These are phyloP conservation scores for Nowakowskiella sp. DNA, from an alignment of 192 early-diverging fungal species.

Conservation along the genomic window DNA sequence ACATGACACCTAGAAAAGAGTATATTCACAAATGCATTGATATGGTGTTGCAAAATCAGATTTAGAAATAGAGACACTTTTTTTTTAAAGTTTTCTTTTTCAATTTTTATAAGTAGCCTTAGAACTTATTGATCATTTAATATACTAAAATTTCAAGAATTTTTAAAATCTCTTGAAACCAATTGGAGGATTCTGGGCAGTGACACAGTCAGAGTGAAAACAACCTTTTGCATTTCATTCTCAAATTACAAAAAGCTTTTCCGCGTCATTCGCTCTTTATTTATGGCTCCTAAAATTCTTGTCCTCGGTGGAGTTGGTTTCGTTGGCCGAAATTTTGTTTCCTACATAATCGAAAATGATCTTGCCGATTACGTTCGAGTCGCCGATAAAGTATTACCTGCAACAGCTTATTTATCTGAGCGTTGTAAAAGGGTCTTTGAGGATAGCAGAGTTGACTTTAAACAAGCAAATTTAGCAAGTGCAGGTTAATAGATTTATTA, in stretches of 20 bases:
- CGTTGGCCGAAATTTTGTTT: constrained; percentile 71
- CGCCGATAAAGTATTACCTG: constrained; percentile 73
- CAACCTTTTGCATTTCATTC: too few species aligned
- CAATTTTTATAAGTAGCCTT: too few species aligned
- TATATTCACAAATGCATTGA: constrained; percentile 89
- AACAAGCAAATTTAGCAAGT: constrained; percentile 69
- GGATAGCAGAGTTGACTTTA: constrained; percentile 62
- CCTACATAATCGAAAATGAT: constrained; percentile 59
- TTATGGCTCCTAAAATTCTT: constrained; percentile 53
- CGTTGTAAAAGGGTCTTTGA: constrained; percentile 57
- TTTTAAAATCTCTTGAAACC: too few species aligned
- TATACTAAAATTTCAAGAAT: too few species aligned
- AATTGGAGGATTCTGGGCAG: too few species aligned
- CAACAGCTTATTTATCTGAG: constrained; percentile 66
- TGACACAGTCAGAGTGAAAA: too few species aligned
- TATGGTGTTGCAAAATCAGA: constrained; percentile 22
- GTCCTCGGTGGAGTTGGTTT: constrained; percentile 80
- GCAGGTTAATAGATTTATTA: too few species aligned
- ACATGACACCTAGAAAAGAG: constrained; percentile 73
- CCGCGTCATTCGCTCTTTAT: too few species aligned
- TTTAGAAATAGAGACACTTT: background rate
- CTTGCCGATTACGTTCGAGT: constrained; percentile 59
- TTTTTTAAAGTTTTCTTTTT: too few species aligned
- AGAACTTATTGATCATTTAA: too few species aligned
- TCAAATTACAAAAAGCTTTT: too few species aligned